A percentile compares a stretch with the other conserved stretches of the same genome.
These are phyloP conservation scores for Pseudonitzschia multiseries DNA, from an alignment of 108 stramenopile species.

Conservation along the genomic window DNA sequence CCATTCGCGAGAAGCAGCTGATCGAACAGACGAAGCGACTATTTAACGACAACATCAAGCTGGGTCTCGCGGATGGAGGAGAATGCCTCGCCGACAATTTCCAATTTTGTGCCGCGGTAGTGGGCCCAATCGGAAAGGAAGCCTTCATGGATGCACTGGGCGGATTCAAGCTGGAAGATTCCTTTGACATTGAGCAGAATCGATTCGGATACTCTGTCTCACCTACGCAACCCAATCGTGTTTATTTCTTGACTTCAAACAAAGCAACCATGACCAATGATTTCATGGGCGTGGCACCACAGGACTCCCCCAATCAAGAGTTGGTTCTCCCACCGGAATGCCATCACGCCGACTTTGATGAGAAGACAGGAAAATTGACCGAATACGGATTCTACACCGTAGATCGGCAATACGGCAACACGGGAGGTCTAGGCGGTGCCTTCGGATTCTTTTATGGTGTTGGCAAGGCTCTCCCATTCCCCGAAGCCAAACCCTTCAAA, in stretches of 20 bases:
- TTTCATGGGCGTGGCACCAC: conserved; percentile 47
- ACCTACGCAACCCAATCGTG: conserved; percentile 68
- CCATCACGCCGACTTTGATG: conserved; percentile 44
- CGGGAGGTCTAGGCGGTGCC: conserved; percentile 82
- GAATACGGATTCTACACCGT: conserved; percentile 79
- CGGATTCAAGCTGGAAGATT: conserved; percentile 55
- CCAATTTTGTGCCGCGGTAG: conserved; percentile 74
- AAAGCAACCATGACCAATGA: conserved; percentile 30
- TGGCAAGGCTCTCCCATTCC: conserved; percentile 65
- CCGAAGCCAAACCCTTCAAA: conserved; percentile 72
- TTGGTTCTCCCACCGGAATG: conserved; percentile 61
- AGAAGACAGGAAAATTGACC: conserved; percentile 52
- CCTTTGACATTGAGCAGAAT: conserved; percentile 63
- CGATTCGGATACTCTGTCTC: conserved; percentile 59
- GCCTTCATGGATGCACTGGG: conserved; percentile 64
- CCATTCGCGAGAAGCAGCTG: background rate
- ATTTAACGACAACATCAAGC: background rate
- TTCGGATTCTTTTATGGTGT: conserved; percentile 81
- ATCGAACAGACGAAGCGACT: background rate
- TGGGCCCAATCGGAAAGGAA: conserved; percentile 59
- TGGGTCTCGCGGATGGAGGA: conserved; percentile 29
- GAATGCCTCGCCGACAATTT: conserved; percentile 51
- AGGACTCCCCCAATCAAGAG: conserved; percentile 15
- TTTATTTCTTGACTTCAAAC: conserved; percentile 50
- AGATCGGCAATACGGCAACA: conserved; percentile 81